Evolutionary conservation across 2,329 filamentous ascomycete genomes (phyloP), one percentile per base, ranked within the genome.

Genomic region (Anthostomella pinea): DNA sequence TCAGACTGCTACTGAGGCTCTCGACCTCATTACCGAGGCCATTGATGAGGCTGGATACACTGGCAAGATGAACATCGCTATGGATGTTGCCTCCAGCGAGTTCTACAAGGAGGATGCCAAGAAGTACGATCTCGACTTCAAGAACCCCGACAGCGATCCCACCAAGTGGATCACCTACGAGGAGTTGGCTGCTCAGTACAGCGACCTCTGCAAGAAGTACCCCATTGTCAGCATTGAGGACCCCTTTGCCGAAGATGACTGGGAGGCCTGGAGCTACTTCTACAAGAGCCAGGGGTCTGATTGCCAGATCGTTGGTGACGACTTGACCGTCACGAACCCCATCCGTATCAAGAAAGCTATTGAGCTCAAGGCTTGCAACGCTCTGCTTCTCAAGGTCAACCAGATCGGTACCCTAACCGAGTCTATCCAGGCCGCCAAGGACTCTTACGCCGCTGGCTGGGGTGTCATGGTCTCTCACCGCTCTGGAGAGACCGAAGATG

Each of bases 221-320:
- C 91, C 93, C 61, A 98, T 98, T 63, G 88, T 97, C 73, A 87
- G 81, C 70, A 97, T 98, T 59, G 93, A 98, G 77, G 93, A 98
- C 68, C 93, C 93, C 65, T 98, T 98, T 73, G 91, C 88, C 51
- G 93, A 98, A 81, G 93, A 97, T 63, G 93, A 98, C 79, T 98
- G 93, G 93, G 91, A 97, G 81, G 93, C 93, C 47, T 98, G 93
- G 93, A 95, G 87, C 82, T 95, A 97, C 84, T 98, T 97, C 85
- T 95, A 85, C 85, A 96, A 96, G 86, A 93, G 87, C 59, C 89
- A 88, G 64, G 83, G n/a, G n/a, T n/a, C n/a, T n/a, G n/a, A 96
- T 71, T 90, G 94, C 78, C 93, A 98, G 80, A 89, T 98, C 65
- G 93, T 98, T 54, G 93, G 84, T 75, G 93, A 98, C 65, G 93